Percentiles rank a stretch among this genome's conserved stretches.
phyloP scores from a whole-genome alignment of 805 yeast species.

The Metschnikowia sp. region DNA sequence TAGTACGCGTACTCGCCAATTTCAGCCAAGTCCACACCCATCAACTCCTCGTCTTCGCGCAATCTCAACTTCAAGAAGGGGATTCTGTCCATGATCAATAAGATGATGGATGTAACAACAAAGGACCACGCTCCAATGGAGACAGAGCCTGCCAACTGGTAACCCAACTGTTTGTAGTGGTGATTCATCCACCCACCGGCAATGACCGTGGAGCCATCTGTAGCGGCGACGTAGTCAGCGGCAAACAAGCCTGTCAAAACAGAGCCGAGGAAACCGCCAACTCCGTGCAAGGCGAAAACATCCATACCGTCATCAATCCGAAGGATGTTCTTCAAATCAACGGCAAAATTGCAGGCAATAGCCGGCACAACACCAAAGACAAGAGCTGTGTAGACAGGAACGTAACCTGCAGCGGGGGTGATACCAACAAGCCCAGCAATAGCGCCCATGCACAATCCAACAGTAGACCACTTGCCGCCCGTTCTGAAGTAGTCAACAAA shows the following conservation, averaged over 20 bases:
- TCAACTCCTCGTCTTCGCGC: conserved; percentile 79
- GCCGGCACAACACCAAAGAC: conserved; percentile 18
- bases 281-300: conserved; percentile 89
- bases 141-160: conserved; percentile 76
- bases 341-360: conserved; percentile 77
- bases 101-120: conserved; percentile 63
- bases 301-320: conserved; percentile 93
- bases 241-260: conserved; percentile 89
- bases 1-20: conserved; percentile 87
- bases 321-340: conserved; percentile 68
- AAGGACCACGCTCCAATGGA: conserved; percentile 77
- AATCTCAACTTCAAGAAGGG: conserved; percentile 83
- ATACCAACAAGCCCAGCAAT: conserved; percentile 92
- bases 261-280: conserved; percentile 87
- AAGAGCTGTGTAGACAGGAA: conserved; percentile 66
- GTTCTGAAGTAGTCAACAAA: conserved; percentile 82
- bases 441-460: conserved; percentile 92
- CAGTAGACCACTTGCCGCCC: conserved; percentile 88
- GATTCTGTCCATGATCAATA: conserved; percentile 63
- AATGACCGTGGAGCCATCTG: conserved; percentile 66
- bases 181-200: conserved; percentile 89
- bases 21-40: conserved; percentile 86
- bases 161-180: conserved; percentile 78
- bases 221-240: conserved; percentile 80
- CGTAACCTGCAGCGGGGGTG: conserved; percentile 96